These are phyloP conservation scores for Ceriops decandra DNA, from an alignment of 345 rosid species.

Conservation along the genomic window DNA sequence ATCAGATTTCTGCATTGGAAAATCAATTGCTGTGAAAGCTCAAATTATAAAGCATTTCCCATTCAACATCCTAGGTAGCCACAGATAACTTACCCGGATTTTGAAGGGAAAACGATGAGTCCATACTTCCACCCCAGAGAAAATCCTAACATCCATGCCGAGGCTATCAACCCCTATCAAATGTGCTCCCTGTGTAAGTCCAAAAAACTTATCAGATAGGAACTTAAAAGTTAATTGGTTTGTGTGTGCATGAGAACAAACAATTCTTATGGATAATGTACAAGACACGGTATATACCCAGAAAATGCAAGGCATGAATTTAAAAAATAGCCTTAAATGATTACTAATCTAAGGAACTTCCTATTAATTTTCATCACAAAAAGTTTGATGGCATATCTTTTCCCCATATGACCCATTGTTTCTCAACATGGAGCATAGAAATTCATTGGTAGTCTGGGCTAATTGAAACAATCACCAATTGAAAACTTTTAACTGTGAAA, in stretches of 20 bases:
- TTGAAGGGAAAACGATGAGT: conserved; percentile 96
- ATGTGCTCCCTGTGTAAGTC: conserved; percentile 53
- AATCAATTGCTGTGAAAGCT: background rate
- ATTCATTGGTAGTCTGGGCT: background rate
- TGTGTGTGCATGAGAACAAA: background rate
- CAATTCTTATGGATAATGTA: background rate
- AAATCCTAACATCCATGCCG: conserved; percentile 83
- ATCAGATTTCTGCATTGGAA: background rate
- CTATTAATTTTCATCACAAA: background rate
- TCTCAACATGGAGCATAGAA: background rate
- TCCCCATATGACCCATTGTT: background rate
- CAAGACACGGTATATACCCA: no score
- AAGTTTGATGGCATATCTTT: background rate
- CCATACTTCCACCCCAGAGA: conserved; percentile 59
- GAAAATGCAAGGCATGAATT: background rate
- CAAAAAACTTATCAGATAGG: conserved; percentile 5
- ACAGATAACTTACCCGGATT: conserved; percentile 44
- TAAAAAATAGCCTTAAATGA: background rate
- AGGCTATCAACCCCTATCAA: conserved; percentile 87
- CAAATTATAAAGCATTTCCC: background rate
- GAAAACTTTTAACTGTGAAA: background rate
- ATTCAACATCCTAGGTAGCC: conserved; percentile 1
- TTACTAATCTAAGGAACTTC: background rate
- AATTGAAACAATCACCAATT: background rate
- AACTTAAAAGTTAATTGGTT: background rate